Evolutionary conservation across 495 filamentous ascomycete species (phyloP).

Genomic region (Aspergillus steynii): DNA sequence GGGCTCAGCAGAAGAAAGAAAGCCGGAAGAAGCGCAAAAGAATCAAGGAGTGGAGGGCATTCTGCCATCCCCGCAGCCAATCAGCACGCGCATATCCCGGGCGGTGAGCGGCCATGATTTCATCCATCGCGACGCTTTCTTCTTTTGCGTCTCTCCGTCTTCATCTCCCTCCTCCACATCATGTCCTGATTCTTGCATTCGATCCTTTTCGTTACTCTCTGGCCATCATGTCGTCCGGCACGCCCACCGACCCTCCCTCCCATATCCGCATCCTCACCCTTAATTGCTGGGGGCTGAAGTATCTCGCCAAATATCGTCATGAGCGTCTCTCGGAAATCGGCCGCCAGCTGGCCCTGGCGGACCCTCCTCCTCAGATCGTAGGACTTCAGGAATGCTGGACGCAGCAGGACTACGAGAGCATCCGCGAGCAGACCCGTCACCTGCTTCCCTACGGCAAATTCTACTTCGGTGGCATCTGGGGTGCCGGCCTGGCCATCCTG

Average conservation of each 20-base stretch:
- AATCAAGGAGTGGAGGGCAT: constrained; percentile 9
- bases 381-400: constrained; percentile 96
- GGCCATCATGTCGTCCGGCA: constrained; percentile 8
- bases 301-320: constrained; percentile 72
- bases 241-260: constrained; percentile 20
- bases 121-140: not conserved
- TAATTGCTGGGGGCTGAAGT: constrained; percentile 97
- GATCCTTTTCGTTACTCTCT: constrained; percentile 9
- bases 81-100: not conserved
- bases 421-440: constrained; percentile 70
- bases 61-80: not conserved
- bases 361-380: constrained; percentile 79
- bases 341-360: constrained; percentile 62
- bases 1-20: constrained; percentile 7
- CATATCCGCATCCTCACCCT: constrained; percentile 75
- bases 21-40: constrained; percentile 2
- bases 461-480: constrained; percentile 86
- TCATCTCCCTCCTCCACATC: not conserved
- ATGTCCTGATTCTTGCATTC: not conserved
- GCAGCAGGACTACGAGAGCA: constrained; percentile 81
- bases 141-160: not conserved
- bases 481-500: constrained; percentile 88
- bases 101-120: constrained; percentile 3
- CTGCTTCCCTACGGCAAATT: constrained; percentile 94
- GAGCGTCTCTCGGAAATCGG: constrained; percentile 86